Percentiles rank a stretch among this genome's conserved stretches.
Conservation (phyloP, 2,329 filamentous ascomycete genomes). For the Colletotrichum salicis region DNA sequence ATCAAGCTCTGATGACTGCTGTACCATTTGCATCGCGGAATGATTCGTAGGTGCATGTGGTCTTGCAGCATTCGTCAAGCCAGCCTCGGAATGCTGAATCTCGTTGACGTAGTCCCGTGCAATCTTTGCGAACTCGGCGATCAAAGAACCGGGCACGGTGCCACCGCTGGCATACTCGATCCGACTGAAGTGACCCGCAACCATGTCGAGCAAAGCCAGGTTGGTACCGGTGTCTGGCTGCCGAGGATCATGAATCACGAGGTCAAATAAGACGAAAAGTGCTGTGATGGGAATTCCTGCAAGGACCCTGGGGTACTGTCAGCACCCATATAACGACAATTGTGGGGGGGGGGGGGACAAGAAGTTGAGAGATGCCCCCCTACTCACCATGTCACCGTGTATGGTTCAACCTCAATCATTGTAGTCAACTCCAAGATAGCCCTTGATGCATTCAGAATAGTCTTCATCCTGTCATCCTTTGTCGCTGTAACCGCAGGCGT, state of each 20-base stretch:
- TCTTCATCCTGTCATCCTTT: constrained; percentile 36
- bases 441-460: constrained; percentile 39
- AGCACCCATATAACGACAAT: too few relatives aligned
- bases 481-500: constrained; percentile 20
- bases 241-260: constrained; percentile 50
- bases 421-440: constrained; percentile 43
- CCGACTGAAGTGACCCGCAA: constrained; percentile 53
- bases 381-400: constrained; percentile 42
- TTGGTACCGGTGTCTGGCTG: constrained; percentile 48
- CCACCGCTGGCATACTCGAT: constrained; percentile 52
- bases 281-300: constrained; percentile 49
- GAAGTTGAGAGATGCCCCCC: too few relatives aligned
- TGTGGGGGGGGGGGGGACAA: not conserved
- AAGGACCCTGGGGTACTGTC: constrained; percentile 40
- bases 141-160: constrained; percentile 47
- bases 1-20: not conserved
- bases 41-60: not conserved
- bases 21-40: not conserved
- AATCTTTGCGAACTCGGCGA: constrained; percentile 53
- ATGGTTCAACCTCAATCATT: constrained; percentile 44
- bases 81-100: constrained; percentile 28
- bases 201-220: constrained; percentile 52
- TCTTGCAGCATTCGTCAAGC: not conserved
- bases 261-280: constrained; percentile 54
- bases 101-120: constrained; percentile 52